Evolutionary conservation across 2,329 filamentous ascomycete species (phyloP).

Genomic region (Aspergillus sp.): DNA sequence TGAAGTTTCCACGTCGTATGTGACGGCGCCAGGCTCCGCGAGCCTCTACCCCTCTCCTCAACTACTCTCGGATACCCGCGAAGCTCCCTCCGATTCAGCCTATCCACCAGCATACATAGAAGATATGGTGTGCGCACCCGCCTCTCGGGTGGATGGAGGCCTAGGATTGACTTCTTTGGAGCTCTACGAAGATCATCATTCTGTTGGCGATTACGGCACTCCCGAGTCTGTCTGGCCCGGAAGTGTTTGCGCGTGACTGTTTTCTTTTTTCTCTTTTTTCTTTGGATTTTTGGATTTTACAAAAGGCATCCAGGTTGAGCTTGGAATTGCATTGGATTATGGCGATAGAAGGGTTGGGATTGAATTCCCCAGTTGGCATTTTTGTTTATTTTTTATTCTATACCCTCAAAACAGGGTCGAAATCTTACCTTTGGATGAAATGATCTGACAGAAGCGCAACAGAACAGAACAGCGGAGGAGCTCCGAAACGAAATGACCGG

Average conservation of each 20-base stretch:
- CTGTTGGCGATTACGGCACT: conserved; percentile 33
- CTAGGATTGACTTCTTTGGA: conserved; percentile 29
- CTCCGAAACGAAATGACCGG: neutral
- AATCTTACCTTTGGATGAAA: neutral
- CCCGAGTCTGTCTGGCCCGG: conserved; percentile 40
- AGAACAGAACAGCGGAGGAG: neutral
- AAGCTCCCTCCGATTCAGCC: conserved; percentile 33
- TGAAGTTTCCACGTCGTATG: conserved; percentile 32
- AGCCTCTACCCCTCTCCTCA: conserved; percentile 38
- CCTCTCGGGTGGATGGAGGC: conserved; percentile 27
- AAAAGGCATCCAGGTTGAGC: conserved; percentile 15
- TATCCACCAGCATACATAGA: conserved; percentile 40
- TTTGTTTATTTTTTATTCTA: conserved; percentile 1
- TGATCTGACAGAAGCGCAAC: neutral
- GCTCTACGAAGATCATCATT: conserved; percentile 32
- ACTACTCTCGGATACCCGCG: conserved; percentile 35
- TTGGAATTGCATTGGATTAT: conserved; percentile 7
- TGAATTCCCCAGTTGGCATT: conserved; percentile 2
- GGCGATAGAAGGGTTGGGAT: conserved; percentile 12
- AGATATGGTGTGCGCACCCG: conserved; percentile 32
- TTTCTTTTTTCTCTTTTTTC: neutral
- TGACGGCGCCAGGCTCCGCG: conserved; percentile 36
- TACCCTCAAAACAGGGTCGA: neutral
- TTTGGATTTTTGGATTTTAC: neutral
- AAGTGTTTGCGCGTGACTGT: conserved; percentile 19